Conservation (phyloP, 1,284 basidiomycete genomes). For the Exsudoporus floridanus region DNA sequence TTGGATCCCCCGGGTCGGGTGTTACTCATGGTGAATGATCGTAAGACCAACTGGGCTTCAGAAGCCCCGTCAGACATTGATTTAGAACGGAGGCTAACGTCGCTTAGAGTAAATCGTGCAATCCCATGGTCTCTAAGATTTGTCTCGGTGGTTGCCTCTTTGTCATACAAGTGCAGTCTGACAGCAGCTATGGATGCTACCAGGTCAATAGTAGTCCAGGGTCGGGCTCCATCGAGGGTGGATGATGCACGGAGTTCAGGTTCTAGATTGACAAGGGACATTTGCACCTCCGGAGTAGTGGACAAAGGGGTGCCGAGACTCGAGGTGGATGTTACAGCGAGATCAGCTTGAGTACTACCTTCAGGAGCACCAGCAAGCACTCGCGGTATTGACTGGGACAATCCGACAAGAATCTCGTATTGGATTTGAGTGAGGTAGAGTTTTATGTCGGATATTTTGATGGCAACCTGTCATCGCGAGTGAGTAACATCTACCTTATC, state of each 20-base stretch:
- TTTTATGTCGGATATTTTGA: constrained; percentile 89
- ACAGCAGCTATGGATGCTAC: constrained; percentile 75
- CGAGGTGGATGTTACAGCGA: constrained; percentile 16
- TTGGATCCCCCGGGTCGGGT: constrained; percentile 80
- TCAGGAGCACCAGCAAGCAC: constrained; percentile 54
- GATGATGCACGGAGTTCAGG: constrained; percentile 51
- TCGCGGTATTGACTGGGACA: constrained; percentile 76
- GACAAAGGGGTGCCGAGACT: constrained; percentile 5
- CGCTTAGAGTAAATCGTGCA: constrained; percentile 81
- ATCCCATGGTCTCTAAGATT: constrained; percentile 81
- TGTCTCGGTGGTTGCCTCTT: constrained; percentile 55
- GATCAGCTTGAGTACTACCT: constrained; percentile 31
- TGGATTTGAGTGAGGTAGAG: constrained; percentile 90
- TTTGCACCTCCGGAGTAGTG: constrained; percentile 6
- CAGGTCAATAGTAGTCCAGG: constrained; percentile 74
- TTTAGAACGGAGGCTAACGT: constrained; percentile 81
- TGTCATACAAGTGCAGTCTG: constrained; percentile 91
- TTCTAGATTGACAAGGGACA: constrained; percentile 45
- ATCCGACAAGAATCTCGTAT: constrained; percentile 73
- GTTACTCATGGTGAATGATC: constrained; percentile 91
- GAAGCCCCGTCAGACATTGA: constrained; percentile 79
- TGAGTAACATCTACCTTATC: constrained; percentile 4
- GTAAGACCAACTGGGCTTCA: constrained; percentile 86
- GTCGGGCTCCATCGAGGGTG: constrained; percentile 30
- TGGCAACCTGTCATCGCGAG: constrained; percentile 50